phyloP scores from a whole-genome alignment of 1,284 basidiomycete species.

The Irpex lacteus region DNA sequence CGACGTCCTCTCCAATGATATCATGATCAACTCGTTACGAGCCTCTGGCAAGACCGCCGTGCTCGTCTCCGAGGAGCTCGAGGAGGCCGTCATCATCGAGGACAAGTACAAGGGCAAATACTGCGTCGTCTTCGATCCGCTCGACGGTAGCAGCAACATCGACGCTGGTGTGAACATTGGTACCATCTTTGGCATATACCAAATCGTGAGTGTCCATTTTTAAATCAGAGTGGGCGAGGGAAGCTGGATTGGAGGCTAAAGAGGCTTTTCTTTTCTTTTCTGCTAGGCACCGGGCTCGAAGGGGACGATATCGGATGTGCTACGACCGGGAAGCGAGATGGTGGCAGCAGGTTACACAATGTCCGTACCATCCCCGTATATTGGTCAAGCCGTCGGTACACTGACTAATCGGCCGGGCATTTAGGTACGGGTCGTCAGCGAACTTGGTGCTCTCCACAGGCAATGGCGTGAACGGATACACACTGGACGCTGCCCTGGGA shows the following conservation, averaged over 20 bases:
- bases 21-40: conserved; percentile 96
- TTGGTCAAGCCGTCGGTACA: conserved; percentile 5
- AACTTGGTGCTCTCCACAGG: conserved; percentile 97
- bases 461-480: conserved; percentile 97
- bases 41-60: conserved; percentile 96
- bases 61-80: conserved; percentile 95
- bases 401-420: neutral
- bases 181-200: conserved; percentile 99
- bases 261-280: neutral
- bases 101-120: conserved; percentile 78
- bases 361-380: conserved; percentile 41
- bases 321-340: conserved; percentile 95
- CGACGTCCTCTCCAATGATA: conserved; percentile 96
- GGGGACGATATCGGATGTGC: conserved; percentile 83
- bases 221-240: neutral
- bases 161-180: conserved; percentile 99
- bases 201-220: conserved; percentile 56
- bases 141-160: conserved; percentile 98
- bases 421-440: conserved; percentile 96
- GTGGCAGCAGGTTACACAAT: conserved; percentile 97
- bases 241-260: neutral
- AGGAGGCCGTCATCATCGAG: conserved; percentile 90
- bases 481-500: conserved; percentile 91
- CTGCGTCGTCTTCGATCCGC: conserved; percentile 98
- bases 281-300: conserved; percentile 69